Conservation (phyloP, 2,329 filamentous ascomycete species). For the Neospermospora avenae region DNA sequence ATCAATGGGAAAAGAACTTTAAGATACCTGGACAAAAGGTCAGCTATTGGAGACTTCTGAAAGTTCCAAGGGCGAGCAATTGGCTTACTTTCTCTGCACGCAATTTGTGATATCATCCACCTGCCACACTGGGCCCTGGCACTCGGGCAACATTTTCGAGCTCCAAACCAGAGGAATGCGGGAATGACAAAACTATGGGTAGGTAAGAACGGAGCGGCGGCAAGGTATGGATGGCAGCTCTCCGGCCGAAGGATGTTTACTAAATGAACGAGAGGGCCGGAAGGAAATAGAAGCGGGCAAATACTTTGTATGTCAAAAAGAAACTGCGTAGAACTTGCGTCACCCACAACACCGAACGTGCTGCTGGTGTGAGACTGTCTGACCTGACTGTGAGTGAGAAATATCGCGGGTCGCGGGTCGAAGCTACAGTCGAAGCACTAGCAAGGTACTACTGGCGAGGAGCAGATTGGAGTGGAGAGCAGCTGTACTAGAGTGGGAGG, state of each 20-base stretch:
- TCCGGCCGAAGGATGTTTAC: background rate
- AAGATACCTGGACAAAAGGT: constrained; percentile 59
- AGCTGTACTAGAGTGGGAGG: background rate
- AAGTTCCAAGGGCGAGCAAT: background rate
- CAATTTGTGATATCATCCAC: constrained; percentile 62
- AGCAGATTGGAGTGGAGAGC: background rate
- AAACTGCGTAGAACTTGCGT: background rate
- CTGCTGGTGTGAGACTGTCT: background rate
- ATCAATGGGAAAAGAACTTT: constrained; percentile 76
- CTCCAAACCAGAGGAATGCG: background rate
- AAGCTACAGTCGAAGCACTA: background rate
- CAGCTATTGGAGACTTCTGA: constrained; percentile 13
- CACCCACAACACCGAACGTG: background rate
- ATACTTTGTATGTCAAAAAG: background rate
- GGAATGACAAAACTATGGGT: background rate
- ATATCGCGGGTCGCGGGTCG: background rate
- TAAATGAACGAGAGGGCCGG: background rate
- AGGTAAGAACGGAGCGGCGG: background rate
- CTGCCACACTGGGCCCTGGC: constrained; percentile 46
- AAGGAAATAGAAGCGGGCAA: background rate
- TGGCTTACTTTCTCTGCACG: constrained; percentile 64
- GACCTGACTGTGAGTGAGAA: too few relatives aligned
- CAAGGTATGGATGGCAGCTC: background rate
- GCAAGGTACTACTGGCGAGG: background rate
- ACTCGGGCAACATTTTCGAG: constrained; percentile 29